Evolutionary conservation across 2,329 filamentous ascomycete species (phyloP).

Genomic region (Beauveria rudraprayagi): DNA sequence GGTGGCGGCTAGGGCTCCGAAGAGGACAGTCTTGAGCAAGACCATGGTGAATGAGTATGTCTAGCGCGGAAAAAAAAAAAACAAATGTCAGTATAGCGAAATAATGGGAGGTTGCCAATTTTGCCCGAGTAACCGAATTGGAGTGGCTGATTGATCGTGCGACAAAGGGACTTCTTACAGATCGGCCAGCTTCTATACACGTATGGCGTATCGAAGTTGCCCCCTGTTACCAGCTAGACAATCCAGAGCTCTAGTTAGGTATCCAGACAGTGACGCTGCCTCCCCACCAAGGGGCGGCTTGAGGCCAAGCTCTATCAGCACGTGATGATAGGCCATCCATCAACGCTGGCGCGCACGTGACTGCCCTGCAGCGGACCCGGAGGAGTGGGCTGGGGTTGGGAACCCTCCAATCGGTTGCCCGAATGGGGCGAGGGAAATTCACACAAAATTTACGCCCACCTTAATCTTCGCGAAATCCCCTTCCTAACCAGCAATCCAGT

Average conservation of each 20-base stretch:
- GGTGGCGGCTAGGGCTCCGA: conserved; percentile 45
- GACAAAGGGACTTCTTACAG: conserved; percentile 3
- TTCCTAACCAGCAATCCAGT: conserved; percentile 21
- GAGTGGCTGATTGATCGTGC: not conserved
- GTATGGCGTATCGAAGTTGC: conserved; percentile 8
- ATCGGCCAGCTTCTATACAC: conserved; percentile 4
- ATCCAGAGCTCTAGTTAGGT: not conserved
- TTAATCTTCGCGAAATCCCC: conserved; percentile 26
- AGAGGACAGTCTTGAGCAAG: conserved; percentile 51
- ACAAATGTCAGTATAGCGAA: not conserved
- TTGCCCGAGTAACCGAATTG: not conserved
- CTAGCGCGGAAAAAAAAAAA: not conserved
- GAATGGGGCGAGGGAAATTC: conserved; percentile 24
- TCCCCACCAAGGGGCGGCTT: not conserved
- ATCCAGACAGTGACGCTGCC: not conserved
- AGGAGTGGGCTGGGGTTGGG: conserved; percentile 26
- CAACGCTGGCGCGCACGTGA: conserved; percentile 15
- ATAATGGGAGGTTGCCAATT: not conserved
- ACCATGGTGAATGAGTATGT: conserved; percentile 36
- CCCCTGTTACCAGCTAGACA: not conserved
- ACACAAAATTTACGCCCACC: conserved; percentile 33
- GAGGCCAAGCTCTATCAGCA: conserved; percentile 7
- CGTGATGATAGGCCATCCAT: conserved; percentile 15
- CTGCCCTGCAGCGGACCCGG: not conserved
- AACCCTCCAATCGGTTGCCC: conserved; percentile 29